Conservation (phyloP, 371 early-diverging fungal species). For the Mucor saturninus region DNA sequence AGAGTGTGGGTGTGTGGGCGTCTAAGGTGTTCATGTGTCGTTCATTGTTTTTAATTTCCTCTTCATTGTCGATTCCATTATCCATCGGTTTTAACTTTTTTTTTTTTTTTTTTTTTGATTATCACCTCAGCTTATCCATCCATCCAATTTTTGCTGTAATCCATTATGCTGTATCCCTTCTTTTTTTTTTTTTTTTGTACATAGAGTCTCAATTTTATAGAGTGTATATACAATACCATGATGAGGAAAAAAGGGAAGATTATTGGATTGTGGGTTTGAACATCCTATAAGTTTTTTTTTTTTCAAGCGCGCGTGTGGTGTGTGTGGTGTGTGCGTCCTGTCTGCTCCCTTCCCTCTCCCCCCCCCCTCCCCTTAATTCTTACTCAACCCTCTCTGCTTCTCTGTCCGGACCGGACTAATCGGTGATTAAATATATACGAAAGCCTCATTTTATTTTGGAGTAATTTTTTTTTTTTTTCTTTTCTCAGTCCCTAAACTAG, state of each 20-base stretch:
- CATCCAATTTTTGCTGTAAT: neutral
- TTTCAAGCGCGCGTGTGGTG: neutral
- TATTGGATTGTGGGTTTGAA: conserved; percentile 4
- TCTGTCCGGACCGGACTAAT: conserved; percentile 9
- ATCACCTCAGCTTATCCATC: neutral
- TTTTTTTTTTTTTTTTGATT: no score
- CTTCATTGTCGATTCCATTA: no score
- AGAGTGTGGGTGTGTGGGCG: no score
- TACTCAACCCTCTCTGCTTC: neutral
- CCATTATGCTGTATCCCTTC: neutral
- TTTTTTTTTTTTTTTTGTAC: neutral
- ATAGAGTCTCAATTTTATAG: neutral
- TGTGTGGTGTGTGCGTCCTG: neutral
- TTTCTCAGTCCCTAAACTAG: neutral
- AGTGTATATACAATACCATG: conserved; percentile 20
- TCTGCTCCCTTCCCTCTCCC: neutral
- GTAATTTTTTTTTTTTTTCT: conserved; percentile 19
- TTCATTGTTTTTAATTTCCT: no score
- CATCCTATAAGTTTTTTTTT: conserved; percentile 1
- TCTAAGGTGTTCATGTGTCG: no score
- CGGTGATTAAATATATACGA: neutral
- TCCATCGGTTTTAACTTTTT: no score
- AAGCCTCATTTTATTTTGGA: conserved; percentile 27
- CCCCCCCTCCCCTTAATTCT: neutral
- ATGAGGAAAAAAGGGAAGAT: conserved; percentile 31